Base-by-base conservation (phyloP, 2,329 filamentous ascomycete species). In the Fusarium clavum region DNA sequence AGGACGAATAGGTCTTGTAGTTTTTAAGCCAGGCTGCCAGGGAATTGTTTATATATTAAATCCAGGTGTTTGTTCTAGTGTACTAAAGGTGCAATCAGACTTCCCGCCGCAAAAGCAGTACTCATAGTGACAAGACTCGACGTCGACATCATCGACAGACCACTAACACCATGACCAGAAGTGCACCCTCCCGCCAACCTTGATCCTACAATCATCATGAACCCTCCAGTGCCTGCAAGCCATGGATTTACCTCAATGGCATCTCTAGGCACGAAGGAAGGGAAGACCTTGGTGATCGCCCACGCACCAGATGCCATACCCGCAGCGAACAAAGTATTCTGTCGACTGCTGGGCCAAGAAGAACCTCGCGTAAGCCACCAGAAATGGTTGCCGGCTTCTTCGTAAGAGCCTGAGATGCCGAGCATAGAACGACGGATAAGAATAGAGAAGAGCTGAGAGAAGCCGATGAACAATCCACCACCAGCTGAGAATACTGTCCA, bases 101-200 rank as follows among this genome's bases (percentile, higher is more conserved):
- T 75, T 6, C 88, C 89, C 1, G 83, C 83, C 1, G 75, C 83
- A 80, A 92, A 91, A 71, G 88, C 85, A 8, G 84, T 80, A 5
- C 78, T 84, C 25, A 91, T 87, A 0, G 88, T 90, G 14, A 92
- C 77, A 58, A 91, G 82, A 73, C 90, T 92, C 12, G 89, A 86
- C 6, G 86, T 79, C 0, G 86, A 89, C 53, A 92, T 80, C 64
- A 89, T 80, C n/a, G 87, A 86, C 74, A 92, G 84, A 0, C 90
- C 90, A 62, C 87, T 91, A 67, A 92, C 88, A 0, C 90, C 90
- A 75, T 92, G 90, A 0, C 90, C 90, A 8, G 88, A 90, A 0
- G 90, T 91, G 69, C 90, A 92, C 0, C 90, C 90, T 3, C 89
- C 89, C 0, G 87, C 90, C 57, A 91, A 74, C 51, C 89, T 84